These are phyloP conservation scores for Colletotrichum liaoningense DNA, from an alignment of 2,329 filamentous ascomycete genomes.

Conservation along the genomic window DNA sequence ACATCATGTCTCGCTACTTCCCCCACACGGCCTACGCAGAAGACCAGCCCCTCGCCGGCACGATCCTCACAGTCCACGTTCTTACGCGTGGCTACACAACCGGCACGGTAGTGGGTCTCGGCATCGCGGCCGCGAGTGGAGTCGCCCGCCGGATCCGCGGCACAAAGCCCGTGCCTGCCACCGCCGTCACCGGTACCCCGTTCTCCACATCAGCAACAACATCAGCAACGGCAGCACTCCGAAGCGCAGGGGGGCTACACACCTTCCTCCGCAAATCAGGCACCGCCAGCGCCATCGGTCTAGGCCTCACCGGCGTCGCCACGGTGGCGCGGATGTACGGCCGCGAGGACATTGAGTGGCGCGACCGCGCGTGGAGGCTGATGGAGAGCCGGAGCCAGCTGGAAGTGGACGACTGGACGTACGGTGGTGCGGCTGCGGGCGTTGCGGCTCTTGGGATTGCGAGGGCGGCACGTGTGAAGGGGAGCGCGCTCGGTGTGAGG, in stretches of 20 bases:
- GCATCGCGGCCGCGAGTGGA: conserved; percentile 49
- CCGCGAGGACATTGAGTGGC: conserved; percentile 70
- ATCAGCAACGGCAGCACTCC: conserved; percentile 43
- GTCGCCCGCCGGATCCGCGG: conserved; percentile 42
- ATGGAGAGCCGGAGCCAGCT: conserved; percentile 68
- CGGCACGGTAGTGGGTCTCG: conserved; percentile 61
- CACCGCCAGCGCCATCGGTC: conserved; percentile 56
- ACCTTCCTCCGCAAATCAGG: conserved; percentile 39
- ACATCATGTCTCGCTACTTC: conserved; percentile 64
- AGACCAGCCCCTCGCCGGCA: conserved; percentile 66
- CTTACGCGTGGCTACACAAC: conserved; percentile 65
- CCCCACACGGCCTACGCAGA: conserved; percentile 70
- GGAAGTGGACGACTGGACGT: conserved; percentile 66
- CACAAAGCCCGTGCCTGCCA: background rate
- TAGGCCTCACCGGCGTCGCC: conserved; percentile 55
- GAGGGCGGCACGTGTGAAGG: conserved; percentile 36
- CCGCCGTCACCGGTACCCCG: background rate
- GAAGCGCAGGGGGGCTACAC: conserved; percentile 43
- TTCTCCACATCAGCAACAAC: background rate
- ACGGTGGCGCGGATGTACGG: conserved; percentile 64
- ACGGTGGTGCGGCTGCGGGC: conserved; percentile 51
- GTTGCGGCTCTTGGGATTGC: conserved; percentile 44
- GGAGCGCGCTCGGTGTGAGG: conserved; percentile 47
- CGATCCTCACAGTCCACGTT: conserved; percentile 70
- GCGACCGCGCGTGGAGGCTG: conserved; percentile 72